phyloP scores from a whole-genome alignment of 2,329 filamentous ascomycete species.

The Thelonectria olida region DNA sequence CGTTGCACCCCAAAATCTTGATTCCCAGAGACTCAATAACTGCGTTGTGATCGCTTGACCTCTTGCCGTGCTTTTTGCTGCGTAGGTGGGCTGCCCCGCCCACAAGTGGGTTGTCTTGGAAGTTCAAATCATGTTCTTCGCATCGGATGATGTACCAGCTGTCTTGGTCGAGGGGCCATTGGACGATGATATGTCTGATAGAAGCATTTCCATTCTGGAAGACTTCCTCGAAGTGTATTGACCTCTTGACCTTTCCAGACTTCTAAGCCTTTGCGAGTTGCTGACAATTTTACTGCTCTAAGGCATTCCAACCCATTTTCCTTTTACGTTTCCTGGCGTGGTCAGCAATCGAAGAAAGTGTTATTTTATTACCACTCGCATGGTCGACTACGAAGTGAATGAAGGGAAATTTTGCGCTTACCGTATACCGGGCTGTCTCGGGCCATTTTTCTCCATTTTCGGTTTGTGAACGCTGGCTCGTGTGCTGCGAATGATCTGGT shows the following conservation, averaged over 20 bases:
- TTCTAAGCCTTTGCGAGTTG: not conserved
- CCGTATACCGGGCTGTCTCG: no score
- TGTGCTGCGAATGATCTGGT: no score
- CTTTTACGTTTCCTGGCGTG: constrained; percentile 12
- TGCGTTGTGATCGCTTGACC: not conserved
- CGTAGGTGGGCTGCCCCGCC: constrained; percentile 18
- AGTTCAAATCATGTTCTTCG: constrained; percentile 19
- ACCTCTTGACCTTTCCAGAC: not conserved
- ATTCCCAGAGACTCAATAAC: constrained; percentile 22
- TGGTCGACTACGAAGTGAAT: no score
- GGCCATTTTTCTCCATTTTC: no score
- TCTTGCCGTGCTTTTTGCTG: constrained; percentile 7
- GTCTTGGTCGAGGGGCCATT: not conserved
- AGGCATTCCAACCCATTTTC: not conserved
- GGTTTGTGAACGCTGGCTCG: no score
- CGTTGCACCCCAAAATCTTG: constrained; percentile 25
- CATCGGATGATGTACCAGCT: constrained; percentile 31
- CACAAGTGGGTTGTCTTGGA: constrained; percentile 22
- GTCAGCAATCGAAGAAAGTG: constrained; percentile 11
- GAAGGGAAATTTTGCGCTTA: no score
- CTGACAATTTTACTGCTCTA: not conserved
- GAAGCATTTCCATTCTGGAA: constrained; percentile 27
- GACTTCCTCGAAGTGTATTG: constrained; percentile 28
- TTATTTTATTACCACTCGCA: no score
- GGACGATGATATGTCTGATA: constrained; percentile 28